Evolutionary conservation across 2,329 filamentous ascomycete genomes (phyloP), one percentile per base, ranked within the genome.

Genomic region (Aspergillus spinulosporus): DNA sequence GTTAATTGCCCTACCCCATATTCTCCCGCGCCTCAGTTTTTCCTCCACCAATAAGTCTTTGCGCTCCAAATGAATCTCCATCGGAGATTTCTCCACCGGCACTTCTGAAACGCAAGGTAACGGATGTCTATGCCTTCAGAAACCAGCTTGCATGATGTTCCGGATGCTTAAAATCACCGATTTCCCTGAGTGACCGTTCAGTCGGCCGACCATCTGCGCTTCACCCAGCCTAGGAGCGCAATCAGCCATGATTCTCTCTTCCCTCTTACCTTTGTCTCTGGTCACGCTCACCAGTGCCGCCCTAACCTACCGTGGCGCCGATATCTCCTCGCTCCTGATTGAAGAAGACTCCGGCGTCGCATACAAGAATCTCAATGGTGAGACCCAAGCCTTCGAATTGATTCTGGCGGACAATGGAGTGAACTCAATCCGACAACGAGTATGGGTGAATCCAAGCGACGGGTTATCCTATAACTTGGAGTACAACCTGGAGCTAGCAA

Each of bases 401-500:
- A 89, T 90, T 52, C 73, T 90, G 3, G 80, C 77, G 2, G 74
- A 74, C 8, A 82, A 78, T 29, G 88, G 87, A 11, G 82, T 88
- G 62, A 90, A 89, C 70, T 87, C 84, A 0, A 83, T 89, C 45
- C 83, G 87, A 14, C 87, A 90, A 69, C 80, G 88, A 28, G 72
- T 90, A 44, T 90, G 87, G 88, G 87, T 90, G 28, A 88, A 87
- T 63, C 84, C 85, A 0, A 75, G 80, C 8, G 80, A 83, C 62
- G 85, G 86, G 46, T 21, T 21, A 21, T 78, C 80, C 62, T 90
- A 90, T 70, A 82, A 88, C 69, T 77, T 90, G 42, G 83, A 82
- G 57, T 90, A 90, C 73, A 90, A 89, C 67, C 68, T 91, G 59
- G 74, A 82, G 53, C 78, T 90, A n/a, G 88, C 85, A 3, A 81